Percentiles rank a stretch among this genome's conserved stretches.
These are phyloP conservation scores for Paramecium primaurelia DNA, from an alignment of 73 alveolate genomes.

Conservation along the genomic window DNA sequence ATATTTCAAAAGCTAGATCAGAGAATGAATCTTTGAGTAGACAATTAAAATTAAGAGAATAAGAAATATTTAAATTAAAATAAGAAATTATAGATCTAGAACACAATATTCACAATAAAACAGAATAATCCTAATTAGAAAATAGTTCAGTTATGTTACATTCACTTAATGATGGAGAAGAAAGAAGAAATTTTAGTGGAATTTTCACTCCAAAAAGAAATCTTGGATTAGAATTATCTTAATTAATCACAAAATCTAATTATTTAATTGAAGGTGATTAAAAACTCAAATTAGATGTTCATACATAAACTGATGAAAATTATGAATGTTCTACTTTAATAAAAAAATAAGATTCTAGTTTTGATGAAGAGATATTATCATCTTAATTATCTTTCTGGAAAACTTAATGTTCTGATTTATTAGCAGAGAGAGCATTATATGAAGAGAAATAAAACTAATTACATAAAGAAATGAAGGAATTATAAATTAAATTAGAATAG, in stretches of 20 bases:
- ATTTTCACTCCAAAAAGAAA: slow-evolving; percentile 8
- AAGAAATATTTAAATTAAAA: slow-evolving; percentile 27
- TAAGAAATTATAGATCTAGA: neutral
- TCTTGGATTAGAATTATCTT: neutral
- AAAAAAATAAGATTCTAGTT: neutral
- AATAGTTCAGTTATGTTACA: slow-evolving; percentile 11
- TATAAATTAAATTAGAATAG: neutral
- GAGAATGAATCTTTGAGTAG: slow-evolving; percentile 19
- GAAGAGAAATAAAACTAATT: neutral
- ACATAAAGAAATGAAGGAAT: neutral
- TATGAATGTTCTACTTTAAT: neutral
- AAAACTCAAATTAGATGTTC: neutral
- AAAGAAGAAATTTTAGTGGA: slow-evolving; percentile 23
- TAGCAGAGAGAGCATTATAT: neutral
- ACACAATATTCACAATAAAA: neutral
- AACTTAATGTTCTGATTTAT: neutral
- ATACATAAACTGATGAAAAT: neutral
- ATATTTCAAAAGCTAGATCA: neutral
- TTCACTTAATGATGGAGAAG: slow-evolving; percentile 12
- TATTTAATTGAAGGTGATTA: neutral
- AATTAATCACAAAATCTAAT: neutral
- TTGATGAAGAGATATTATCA: neutral
- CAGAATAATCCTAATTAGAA: slow-evolving; percentile 30
- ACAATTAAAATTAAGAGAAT: slow-evolving; percentile 13
- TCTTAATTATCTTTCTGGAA: slow-evolving; percentile 1